A percentile compares a stretch with the other conserved stretches of the same genome.
These are phyloP conservation scores for Kernera saxatilis DNA, from an alignment of 345 rosid species.

Conservation along the genomic window DNA sequence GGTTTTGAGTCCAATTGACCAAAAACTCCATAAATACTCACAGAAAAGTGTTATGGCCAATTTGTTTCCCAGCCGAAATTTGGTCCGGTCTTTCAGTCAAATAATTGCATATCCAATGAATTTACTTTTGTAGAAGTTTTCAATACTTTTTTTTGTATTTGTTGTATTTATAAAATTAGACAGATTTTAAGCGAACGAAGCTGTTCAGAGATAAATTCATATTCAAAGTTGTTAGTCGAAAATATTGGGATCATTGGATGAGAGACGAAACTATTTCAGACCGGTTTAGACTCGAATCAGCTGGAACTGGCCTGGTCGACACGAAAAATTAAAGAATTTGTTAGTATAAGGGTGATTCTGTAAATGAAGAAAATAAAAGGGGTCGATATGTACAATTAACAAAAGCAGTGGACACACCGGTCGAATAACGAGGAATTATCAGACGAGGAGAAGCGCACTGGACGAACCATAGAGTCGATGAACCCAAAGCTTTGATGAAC, in stretches of 20 bases:
- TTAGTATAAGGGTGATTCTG: neutral
- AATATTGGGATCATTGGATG: neutral
- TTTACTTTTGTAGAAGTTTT: too few species aligned
- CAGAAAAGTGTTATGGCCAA: too few species aligned
- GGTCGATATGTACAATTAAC: neutral
- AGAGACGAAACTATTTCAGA: neutral
- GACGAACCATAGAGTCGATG: constrained; percentile 22
- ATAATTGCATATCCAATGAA: too few species aligned
- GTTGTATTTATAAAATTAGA: too few species aligned
- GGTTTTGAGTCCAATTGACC: too few species aligned
- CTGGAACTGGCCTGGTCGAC: neutral
- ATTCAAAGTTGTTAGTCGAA: neutral
- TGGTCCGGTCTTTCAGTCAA: too few species aligned
- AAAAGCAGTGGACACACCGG: constrained; percentile 11
- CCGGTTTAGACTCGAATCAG: neutral
- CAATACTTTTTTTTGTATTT: too few species aligned
- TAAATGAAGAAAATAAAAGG: neutral
- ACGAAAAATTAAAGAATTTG: neutral
- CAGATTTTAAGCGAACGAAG: too few species aligned
- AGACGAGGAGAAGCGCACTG: constrained; percentile 31
- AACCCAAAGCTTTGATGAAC: constrained; percentile 23
- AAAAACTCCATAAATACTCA: too few species aligned
- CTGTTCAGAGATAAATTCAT: too few species aligned
- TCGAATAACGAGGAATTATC: constrained; percentile 23
- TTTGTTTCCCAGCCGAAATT: too few species aligned